Evolutionary conservation across 2,329 filamentous ascomycete genomes (phyloP), one percentile per base, ranked within the genome.

Genomic region (Cladosporium sphaerospermum): DNA sequence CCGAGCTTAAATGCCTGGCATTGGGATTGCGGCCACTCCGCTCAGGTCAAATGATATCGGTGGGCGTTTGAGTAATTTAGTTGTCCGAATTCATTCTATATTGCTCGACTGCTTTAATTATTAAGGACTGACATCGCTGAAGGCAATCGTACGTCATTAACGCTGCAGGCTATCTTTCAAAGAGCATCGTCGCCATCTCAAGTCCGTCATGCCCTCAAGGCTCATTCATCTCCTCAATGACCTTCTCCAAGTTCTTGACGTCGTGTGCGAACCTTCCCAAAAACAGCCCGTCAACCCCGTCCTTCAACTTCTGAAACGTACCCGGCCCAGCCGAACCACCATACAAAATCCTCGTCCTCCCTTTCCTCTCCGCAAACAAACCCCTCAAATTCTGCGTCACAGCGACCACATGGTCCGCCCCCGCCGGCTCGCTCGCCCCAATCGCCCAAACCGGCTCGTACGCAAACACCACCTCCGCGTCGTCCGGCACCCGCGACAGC

Each of bases 391-490:
- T 81, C 61, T 78, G 77, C 13, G 86, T 83, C 2, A 93, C 87
- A 36, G 75, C 78, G 3, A 85, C 78, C 0, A 95, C 86, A 65
- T 95, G 85, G 56, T 84, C 83, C 14, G 84, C 79, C 7, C 78
- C 78, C 0, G 89, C 89, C 2, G 89, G 88, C 62, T 84, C 75
- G 1, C 78, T 74, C 9, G 88, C 84, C 0, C 89, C 89, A 68
- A 93, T 95, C 1, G 89, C 89, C 89, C 89, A 95, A 1, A 93
- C 88, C 7, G 89, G 89, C 73, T 95, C 89, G 65, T 95, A 95
- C 1, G 89, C 89, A 54, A 95, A 77, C 6, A 92, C 80, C 4
- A 93, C 78, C 45, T 89, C 84, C 0, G 82, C 80, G 13, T 81
- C 75, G 9, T 74, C 73, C 0, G 83, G 78, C 7, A 92, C 73